Evolutionary conservation across 1,284 basidiomycete genomes (phyloP).

Genomic region (Ceratobasidium sp.): DNA sequence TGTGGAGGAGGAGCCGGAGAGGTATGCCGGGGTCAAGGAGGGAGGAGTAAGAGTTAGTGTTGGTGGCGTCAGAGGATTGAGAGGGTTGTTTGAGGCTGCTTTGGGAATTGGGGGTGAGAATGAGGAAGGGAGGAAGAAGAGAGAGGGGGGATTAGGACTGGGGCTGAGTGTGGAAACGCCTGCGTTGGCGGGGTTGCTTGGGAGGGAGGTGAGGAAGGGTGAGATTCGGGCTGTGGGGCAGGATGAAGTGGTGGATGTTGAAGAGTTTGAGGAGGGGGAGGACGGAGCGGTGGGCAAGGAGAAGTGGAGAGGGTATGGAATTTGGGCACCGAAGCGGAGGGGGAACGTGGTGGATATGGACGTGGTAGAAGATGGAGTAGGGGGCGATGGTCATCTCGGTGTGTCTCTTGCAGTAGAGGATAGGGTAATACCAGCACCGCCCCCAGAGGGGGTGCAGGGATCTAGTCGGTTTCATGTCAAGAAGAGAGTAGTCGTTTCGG

Average conservation of each 20-base stretch:
- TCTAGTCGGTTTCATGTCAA: slow-evolving; percentile 35
- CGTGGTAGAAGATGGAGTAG: neutral
- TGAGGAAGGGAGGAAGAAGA: no score
- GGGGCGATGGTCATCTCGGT: no score
- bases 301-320: slow-evolving; percentile 19
- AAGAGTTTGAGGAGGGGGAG: slow-evolving; percentile 1
- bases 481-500: slow-evolving; percentile 32
- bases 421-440: neutral
- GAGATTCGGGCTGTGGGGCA: slow-evolving; percentile 32
- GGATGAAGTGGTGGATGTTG: slow-evolving; percentile 38
- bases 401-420: neutral
- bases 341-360: neutral
- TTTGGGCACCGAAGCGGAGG: slow-evolving; percentile 11
- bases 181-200: slow-evolving; percentile 37
- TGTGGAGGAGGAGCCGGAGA: slow-evolving; percentile 19
- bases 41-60: slow-evolving; percentile 15
- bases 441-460: neutral
- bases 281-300: neutral
- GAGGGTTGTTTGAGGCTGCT: slow-evolving; percentile 28
- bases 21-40: slow-evolving; percentile 4
- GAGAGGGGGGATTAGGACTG: slow-evolving; percentile 8
- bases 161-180: slow-evolving; percentile 33
- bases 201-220: slow-evolving; percentile 24
- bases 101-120: slow-evolving; percentile 20
- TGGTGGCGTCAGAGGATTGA: slow-evolving; percentile 25